These are phyloP conservation scores for Aspergillus baeticus DNA, from an alignment of 495 filamentous ascomycete species.

Conservation along the genomic window DNA sequence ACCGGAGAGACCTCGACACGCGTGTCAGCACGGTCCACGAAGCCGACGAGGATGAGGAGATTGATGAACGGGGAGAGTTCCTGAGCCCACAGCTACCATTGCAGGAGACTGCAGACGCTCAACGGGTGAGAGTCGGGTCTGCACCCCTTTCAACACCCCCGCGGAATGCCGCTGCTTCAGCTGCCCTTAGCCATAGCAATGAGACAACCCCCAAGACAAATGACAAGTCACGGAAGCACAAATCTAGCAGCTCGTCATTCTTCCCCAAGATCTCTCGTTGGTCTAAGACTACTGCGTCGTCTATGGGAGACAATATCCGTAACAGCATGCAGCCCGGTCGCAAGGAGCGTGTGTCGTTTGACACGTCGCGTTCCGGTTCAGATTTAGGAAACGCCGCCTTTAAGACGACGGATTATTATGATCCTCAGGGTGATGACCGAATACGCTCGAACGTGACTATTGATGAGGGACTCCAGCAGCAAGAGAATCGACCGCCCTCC, in stretches of 20 bases:
- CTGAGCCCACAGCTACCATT: constrained; percentile 42
- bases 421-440: constrained; percentile 68
- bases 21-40: constrained; percentile 89
- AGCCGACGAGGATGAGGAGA: constrained; percentile 67
- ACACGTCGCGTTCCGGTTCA: constrained; percentile 69
- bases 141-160: constrained; percentile 73
- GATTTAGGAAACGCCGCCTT: constrained; percentile 58
- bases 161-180: constrained; percentile 54
- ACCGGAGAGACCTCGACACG: constrained; percentile 66
- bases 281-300: constrained; percentile 93
- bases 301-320: constrained; percentile 56
- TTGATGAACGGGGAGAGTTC: constrained; percentile 53
- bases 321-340: constrained; percentile 48
- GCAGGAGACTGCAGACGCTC: constrained; percentile 24
- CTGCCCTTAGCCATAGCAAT: constrained; percentile 62
- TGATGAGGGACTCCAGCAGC: constrained; percentile 43
- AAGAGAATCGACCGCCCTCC: constrained; percentile 56
- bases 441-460: constrained; percentile 66
- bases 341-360: constrained; percentile 53
- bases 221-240: constrained; percentile 84
- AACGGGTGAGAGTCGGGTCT: constrained; percentile 56
- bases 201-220: constrained; percentile 75
- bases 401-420: constrained; percentile 62
- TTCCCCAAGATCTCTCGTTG: constrained; percentile 94
- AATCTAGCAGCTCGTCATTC: constrained; percentile 83